Evolutionary conservation across 371 early-diverging fungal genomes (phyloP).

Genomic region (Entomophthora muscae): DNA sequence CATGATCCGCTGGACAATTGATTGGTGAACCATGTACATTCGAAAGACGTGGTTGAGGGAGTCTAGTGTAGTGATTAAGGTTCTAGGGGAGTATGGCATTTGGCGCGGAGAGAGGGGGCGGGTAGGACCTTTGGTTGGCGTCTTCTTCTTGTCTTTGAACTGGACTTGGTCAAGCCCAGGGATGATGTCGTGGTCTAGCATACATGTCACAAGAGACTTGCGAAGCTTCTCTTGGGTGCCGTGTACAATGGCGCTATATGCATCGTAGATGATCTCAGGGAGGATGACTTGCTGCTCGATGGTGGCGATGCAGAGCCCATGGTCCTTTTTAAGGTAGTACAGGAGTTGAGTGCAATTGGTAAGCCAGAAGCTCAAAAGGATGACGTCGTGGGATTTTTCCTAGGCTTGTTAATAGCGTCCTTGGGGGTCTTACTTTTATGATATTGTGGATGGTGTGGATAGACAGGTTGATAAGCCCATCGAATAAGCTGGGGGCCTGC

Average conservation of each 20-base stretch:
- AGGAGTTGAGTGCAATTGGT: conserved; percentile 54
- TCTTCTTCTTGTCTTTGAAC: too few species aligned
- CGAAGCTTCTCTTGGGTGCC: neutral
- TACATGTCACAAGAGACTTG: neutral
- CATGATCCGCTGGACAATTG: conserved; percentile 42
- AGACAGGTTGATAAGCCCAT: neutral
- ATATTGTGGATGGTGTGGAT: neutral
- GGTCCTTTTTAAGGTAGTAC: conserved; percentile 60
- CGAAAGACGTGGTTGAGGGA: conserved; percentile 35
- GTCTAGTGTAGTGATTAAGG: conserved; percentile 37
- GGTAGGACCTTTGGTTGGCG: neutral
- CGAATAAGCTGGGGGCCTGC: neutral
- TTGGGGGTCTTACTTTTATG: neutral
- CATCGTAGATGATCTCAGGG: conserved; percentile 41
- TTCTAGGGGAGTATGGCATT: conserved; percentile 26
- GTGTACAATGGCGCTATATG: neutral
- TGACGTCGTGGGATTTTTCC: conserved; percentile 20
- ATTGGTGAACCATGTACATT: conserved; percentile 38
- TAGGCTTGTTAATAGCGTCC: conserved; percentile 5
- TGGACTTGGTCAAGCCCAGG: neutral
- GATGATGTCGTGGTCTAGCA: too few species aligned
- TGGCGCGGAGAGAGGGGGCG: neutral
- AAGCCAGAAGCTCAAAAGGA: conserved; percentile 56
- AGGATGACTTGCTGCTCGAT: conserved; percentile 33
- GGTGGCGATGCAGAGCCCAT: conserved; percentile 36